phyloP scores from a whole-genome alignment of 2,329 filamentous ascomycete genomes.

The Acephala macrosclerotiorum region DNA sequence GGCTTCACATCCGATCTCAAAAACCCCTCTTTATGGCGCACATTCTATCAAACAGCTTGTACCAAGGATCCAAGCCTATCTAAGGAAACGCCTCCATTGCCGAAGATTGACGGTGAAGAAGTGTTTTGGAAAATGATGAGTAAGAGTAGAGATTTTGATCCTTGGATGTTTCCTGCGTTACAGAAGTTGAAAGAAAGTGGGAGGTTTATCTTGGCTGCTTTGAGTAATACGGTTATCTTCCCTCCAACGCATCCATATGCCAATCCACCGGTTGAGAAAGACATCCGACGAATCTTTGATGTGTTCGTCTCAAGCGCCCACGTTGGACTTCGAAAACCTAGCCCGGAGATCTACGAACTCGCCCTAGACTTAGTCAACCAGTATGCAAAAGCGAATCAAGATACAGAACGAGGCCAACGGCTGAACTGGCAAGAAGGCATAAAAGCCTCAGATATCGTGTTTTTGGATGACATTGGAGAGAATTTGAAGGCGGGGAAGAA shows the following conservation, averaged over 20 bases:
- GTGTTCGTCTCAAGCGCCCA: conserved; percentile 72
- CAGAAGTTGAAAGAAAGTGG: conserved; percentile 69
- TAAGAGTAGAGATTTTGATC: conserved; percentile 73
- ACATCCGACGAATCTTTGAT: conserved; percentile 76
- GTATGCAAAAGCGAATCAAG: conserved; percentile 62
- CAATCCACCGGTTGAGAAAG: conserved; percentile 57
- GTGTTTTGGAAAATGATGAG: conserved; percentile 95
- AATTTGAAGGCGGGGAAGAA: conserved; percentile 83
- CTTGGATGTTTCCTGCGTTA: conserved; percentile 87
- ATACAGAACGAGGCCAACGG: conserved; percentile 43
- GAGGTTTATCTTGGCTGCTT: conserved; percentile 76
- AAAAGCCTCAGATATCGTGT: conserved; percentile 74
- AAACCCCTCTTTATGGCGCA: conserved; percentile 68
- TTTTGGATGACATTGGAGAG: conserved; percentile 88
- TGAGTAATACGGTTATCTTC: conserved; percentile 92
- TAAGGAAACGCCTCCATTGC: conserved; percentile 65
- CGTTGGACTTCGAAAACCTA: conserved; percentile 76
- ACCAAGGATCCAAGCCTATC: conserved; percentile 47
- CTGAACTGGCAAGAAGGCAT: conserved; percentile 61
- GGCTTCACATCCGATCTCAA: conserved; percentile 80
- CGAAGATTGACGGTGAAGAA: conserved; percentile 76
- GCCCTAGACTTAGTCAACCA: conserved; percentile 72
- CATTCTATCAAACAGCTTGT: conserved; percentile 60
- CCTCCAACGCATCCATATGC: conserved; percentile 76
- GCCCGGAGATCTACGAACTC: conserved; percentile 79